Evolutionary conservation across 495 filamentous ascomycete genomes (phyloP), one percentile per base, ranked within the genome.

Genomic region (Penicillium canescens): DNA sequence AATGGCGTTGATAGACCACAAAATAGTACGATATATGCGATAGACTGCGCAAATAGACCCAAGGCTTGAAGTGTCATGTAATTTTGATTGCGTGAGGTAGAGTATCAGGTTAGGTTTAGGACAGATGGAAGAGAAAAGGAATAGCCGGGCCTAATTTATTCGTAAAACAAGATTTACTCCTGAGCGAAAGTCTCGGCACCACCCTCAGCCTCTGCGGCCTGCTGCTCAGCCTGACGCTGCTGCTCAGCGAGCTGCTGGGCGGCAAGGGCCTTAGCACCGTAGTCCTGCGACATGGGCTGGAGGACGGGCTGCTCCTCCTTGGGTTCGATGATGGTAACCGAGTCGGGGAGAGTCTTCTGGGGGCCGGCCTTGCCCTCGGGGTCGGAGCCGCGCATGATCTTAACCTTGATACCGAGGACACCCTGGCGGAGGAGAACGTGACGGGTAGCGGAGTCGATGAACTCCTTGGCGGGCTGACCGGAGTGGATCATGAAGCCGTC

Each of bases 401-500:
- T 98, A 73, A 98, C 94, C 85, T 98, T 98, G 86, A 98, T 98
- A 80, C 94, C 94, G 54, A 98, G 84, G 61, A 98, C 94, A 87
- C 94, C 94, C 82, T 98, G 94, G 78, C 94, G 89, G 73, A 98
- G 92, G 54, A 98, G 92, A 62, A 98, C 94, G 89, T 98, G 94
- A 65, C 94, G 93, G 65, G 92, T 96, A 57, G 94, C 95, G 69
- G 79, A 84, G 83, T 98, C 94, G 77, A 98, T 98, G 83, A 98
- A 98, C 80, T 98, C 94, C 79, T 94, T 92, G 66, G 94, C 95
- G 63, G 94, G 94, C 73, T 98, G 94, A 81, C 94, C 94, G 71
- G 94, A 98, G 90, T 98, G 94, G 83, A 98, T 98, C 94, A 98
- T 98, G 91, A 98, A 98, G 69, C 94, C 94, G 75, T 98, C 94